Percentiles rank a stretch among this genome's conserved stretches.
phyloP scores from a whole-genome alignment of 139 green algal species.

The Picochlorum sp. region DNA sequence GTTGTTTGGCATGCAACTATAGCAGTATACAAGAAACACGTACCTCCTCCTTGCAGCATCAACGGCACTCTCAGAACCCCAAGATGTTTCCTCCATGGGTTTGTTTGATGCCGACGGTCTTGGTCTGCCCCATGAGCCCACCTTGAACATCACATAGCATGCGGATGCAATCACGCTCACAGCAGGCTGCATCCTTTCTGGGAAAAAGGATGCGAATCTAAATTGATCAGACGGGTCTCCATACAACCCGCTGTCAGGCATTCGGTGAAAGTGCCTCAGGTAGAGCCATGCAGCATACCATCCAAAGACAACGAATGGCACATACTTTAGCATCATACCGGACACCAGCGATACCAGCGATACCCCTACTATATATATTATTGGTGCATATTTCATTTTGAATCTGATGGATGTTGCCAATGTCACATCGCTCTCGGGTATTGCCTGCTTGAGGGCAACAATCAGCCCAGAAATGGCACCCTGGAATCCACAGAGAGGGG shows the following conservation, averaged over 20 bases:
- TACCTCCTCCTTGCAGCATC: not conserved
- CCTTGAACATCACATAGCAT: constrained; percentile 32
- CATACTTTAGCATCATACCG: constrained; percentile 10
- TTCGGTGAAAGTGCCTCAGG: constrained; percentile 58
- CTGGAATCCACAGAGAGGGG: constrained; percentile 76
- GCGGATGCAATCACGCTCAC: constrained; percentile 44
- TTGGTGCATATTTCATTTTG: constrained; percentile 57
- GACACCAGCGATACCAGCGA: constrained; percentile 14
- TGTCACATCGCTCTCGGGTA: constrained; percentile 78
- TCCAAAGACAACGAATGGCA: constrained; percentile 72
- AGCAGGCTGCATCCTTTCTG: constrained; percentile 33
- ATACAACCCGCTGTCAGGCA: constrained; percentile 17
- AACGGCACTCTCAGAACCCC: not conserved
- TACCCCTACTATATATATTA: constrained; percentile 39
- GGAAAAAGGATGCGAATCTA: constrained; percentile 79
- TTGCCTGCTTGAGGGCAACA: constrained; percentile 87
- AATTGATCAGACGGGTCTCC: constrained; percentile 81
- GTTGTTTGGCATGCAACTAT: no score
- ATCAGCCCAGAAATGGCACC: constrained; percentile 70
- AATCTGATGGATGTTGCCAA: constrained; percentile 57
- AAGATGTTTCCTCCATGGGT: not conserved
- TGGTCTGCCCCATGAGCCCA: not conserved
- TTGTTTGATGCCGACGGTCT: not conserved
- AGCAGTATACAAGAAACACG: no score
- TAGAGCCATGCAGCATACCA: constrained; percentile 81